phyloP scores from a whole-genome alignment of 768 basidiomycete species.

The Omphalotus guepiniiformis region DNA sequence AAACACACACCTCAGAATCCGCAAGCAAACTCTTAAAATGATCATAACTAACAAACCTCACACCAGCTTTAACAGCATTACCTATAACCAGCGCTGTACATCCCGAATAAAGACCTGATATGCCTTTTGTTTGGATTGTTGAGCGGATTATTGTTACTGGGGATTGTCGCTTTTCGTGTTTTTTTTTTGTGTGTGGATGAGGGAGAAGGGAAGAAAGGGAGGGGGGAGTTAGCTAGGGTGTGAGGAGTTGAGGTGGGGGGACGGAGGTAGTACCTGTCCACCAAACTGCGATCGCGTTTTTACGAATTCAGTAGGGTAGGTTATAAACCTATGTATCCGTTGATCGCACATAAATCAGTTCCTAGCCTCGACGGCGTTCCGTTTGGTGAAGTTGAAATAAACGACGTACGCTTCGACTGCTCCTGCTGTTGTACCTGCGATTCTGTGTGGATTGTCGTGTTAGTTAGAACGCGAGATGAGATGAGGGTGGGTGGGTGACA shows the following conservation, averaged over 20 bases:
- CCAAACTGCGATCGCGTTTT: constrained; percentile 94
- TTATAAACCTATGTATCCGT: constrained; percentile 80
- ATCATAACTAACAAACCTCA: constrained; percentile 94
- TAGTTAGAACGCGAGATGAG: neutral
- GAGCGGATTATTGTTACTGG: constrained; percentile 71
- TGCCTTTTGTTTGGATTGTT: constrained; percentile 71
- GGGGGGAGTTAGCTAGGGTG: too few relatives aligned
- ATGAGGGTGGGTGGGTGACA: neutral
- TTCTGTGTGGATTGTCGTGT: constrained; percentile 25
- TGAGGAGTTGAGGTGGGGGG: too few relatives aligned
- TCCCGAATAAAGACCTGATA: constrained; percentile 89
- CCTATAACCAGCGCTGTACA: constrained; percentile 87
- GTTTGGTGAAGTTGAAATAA: neutral
- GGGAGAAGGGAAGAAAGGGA: neutral
- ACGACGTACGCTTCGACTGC: constrained; percentile 81
- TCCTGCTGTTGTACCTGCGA: constrained; percentile 91
- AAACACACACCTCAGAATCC: constrained; percentile 65
- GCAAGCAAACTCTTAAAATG: constrained; percentile 82
- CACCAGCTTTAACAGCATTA: constrained; percentile 92
- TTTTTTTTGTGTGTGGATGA: neutral
- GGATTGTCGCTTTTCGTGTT: constrained; percentile 44
- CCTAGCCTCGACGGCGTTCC: too few relatives aligned
- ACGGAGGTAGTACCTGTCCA: constrained; percentile 47
- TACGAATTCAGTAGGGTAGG: constrained; percentile 88
- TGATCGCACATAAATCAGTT: too few relatives aligned